Conservation (phyloP, 768 basidiomycete genomes). For the Phallus indusiatus region DNA sequence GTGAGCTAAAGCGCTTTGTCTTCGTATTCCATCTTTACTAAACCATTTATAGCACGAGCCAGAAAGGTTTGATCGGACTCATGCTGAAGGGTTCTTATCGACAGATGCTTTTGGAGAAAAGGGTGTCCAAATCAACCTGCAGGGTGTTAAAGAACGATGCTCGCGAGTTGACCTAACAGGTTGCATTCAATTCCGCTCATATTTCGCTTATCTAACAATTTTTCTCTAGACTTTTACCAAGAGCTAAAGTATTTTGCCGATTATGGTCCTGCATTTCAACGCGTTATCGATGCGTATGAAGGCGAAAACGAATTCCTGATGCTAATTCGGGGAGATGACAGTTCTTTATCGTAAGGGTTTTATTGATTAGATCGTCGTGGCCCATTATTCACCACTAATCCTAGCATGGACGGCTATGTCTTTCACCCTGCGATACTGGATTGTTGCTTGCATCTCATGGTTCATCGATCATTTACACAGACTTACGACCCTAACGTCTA, state of each 20-base stretch:
- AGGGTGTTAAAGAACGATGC: neutral
- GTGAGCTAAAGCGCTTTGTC: neutral
- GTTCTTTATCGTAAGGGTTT: slow-evolving; percentile 8
- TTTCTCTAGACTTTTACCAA: slow-evolving; percentile 4
- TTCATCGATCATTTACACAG: slow-evolving; percentile 23
- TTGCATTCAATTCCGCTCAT: neutral
- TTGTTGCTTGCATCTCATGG: slow-evolving; percentile 24
- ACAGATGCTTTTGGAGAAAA: neutral
- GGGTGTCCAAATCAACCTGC: neutral
- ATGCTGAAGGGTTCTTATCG: slow-evolving; percentile 5
- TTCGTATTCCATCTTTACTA: neutral
- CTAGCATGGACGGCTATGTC: slow-evolving; percentile 20
- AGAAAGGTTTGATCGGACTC: neutral
- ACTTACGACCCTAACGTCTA: slow-evolving; percentile 21
- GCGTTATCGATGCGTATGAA: slow-evolving; percentile 3
- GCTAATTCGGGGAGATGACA: slow-evolving; percentile 15
- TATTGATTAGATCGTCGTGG: neutral
- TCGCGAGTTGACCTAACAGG: slow-evolving; percentile 1
- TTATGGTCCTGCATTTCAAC: slow-evolving; percentile 8
- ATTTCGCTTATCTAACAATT: neutral
- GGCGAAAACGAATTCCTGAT: slow-evolving; percentile 8
- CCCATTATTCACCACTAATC: neutral
- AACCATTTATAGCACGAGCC: neutral
- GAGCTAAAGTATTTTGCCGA: slow-evolving; percentile 9
- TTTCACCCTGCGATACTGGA: slow-evolving; percentile 31